Percentiles rank a stretch among this genome's conserved stretches.
Conservation (phyloP, 177 flowering plant species). For the Vitis hybrid region DNA sequence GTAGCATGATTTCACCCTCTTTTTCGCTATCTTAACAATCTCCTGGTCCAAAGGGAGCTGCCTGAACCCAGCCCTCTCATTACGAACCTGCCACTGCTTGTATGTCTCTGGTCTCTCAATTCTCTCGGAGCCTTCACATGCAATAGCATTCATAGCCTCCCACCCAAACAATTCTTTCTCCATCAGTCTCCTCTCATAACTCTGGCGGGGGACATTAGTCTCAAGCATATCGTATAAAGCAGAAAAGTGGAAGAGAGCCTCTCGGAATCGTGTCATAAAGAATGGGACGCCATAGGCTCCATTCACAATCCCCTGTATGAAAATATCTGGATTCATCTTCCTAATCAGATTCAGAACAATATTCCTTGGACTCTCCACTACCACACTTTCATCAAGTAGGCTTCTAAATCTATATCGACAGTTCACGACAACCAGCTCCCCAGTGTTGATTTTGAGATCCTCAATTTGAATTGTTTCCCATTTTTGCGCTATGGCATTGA, state of each 20-base stretch:
- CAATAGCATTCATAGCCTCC: slow-evolving; percentile 55
- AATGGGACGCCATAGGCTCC: slow-evolving; percentile 58
- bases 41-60: slow-evolving; percentile 51
- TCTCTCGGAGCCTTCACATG: slow-evolving; percentile 61
- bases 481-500: slow-evolving; percentile 50
- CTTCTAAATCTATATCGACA: slow-evolving; percentile 37
- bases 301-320: slow-evolving; percentile 44
- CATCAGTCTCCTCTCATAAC: slow-evolving; percentile 43
- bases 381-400: slow-evolving; percentile 54
- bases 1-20: slow-evolving; percentile 31
- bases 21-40: slow-evolving; percentile 32
- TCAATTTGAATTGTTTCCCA: slow-evolving; percentile 59
- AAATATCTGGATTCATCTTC: slow-evolving; percentile 50
- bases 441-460: slow-evolving; percentile 42
- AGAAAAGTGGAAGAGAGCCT: slow-evolving; percentile 52
- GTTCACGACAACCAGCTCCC: slow-evolving; percentile 53
- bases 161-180: slow-evolving; percentile 48
- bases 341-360: slow-evolving; percentile 43
- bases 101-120: slow-evolving; percentile 62
- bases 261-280: slow-evolving; percentile 56
- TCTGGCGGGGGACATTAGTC: slow-evolving; percentile 40
- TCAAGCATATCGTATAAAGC: slow-evolving; percentile 59
- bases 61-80: slow-evolving; percentile 45
- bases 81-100: slow-evolving; percentile 62
- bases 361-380: slow-evolving; percentile 49